Evolutionary conservation across 2,329 filamentous ascomycete species (phyloP).

Genomic region (Monilinia fructigena): DNA sequence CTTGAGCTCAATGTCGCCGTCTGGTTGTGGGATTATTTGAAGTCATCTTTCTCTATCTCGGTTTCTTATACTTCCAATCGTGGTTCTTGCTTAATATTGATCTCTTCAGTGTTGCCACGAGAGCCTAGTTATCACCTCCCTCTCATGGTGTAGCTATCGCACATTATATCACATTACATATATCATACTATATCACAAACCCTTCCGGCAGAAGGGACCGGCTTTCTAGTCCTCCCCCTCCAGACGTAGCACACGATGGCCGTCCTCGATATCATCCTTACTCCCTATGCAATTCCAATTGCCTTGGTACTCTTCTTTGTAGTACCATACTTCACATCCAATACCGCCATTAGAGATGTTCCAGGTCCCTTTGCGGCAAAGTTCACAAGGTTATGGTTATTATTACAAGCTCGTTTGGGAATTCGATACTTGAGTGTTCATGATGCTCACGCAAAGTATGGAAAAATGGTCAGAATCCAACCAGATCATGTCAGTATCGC

Average conservation of each 20-base stretch:
- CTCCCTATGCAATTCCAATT: slow-evolving; percentile 49
- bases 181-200: background rate
- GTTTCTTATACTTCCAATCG: background rate
- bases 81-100: too few species aligned
- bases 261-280: slow-evolving; percentile 43
- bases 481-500: slow-evolving; percentile 82
- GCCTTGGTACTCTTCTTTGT: slow-evolving; percentile 46
- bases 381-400: slow-evolving; percentile 79
- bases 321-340: slow-evolving; percentile 39
- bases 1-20: slow-evolving; percentile 17
- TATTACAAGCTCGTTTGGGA: slow-evolving; percentile 64
- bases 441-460: slow-evolving; percentile 66
- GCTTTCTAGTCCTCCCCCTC: background rate
- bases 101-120: too few species aligned
- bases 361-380: slow-evolving; percentile 54
- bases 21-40: background rate
- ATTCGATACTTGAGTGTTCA: slow-evolving; percentile 65
- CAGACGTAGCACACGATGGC: slow-evolving; percentile 33
- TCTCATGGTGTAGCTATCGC: too few species aligned
- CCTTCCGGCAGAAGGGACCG: background rate
- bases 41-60: background rate
- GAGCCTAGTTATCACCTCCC: background rate
- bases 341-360: slow-evolving; percentile 42
- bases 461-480: slow-evolving; percentile 78
- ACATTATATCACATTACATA: background rate